phyloP scores from a whole-genome alignment of 2,329 filamentous ascomycete species.

The Diaporthe ilicicola region DNA sequence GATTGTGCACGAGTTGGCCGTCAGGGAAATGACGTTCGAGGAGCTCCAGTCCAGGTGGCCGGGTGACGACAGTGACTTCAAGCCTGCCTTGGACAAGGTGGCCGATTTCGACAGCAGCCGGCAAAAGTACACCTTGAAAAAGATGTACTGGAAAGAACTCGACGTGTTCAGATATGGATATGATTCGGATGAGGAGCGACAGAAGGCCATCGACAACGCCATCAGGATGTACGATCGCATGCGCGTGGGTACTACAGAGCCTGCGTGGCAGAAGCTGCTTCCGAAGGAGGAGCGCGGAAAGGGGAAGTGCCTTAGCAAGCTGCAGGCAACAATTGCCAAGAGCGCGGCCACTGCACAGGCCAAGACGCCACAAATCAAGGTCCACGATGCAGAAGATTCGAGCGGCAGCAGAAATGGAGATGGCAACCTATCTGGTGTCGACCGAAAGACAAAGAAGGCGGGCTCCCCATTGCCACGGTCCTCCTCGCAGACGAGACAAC shows the following conservation, averaged over 20 bases:
- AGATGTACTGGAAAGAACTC: constrained; percentile 68
- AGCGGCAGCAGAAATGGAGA: constrained; percentile 52
- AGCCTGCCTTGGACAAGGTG: constrained; percentile 64
- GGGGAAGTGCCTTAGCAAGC: constrained; percentile 68
- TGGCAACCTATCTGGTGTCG: constrained; percentile 45
- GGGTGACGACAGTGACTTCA: constrained; percentile 62
- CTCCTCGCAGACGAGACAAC: constrained; percentile 57
- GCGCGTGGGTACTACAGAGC: constrained; percentile 62
- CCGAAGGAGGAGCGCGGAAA: constrained; percentile 65
- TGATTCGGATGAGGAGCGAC: constrained; percentile 59
- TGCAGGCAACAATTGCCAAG: constrained; percentile 67
- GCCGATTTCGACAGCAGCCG: constrained; percentile 58
- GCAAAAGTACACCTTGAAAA: constrained; percentile 64
- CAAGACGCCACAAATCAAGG: constrained; percentile 60
- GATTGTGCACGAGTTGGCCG: constrained; percentile 69
- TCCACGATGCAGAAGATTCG: constrained; percentile 60
- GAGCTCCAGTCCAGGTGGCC: constrained; percentile 60
- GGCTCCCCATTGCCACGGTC: constrained; percentile 58
- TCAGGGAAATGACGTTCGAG: constrained; percentile 58
- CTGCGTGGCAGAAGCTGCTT: constrained; percentile 69
- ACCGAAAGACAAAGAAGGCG: constrained; percentile 43
- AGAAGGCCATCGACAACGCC: constrained; percentile 69
- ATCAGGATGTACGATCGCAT: constrained; percentile 67
- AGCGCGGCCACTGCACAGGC: constrained; percentile 51
- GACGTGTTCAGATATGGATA: constrained; percentile 72